Percentiles rank a stretch among this genome's conserved stretches.
Evolutionary conservation across 495 filamentous ascomycete species (phyloP).

Genomic region (Aspergillus ostianus): DNA sequence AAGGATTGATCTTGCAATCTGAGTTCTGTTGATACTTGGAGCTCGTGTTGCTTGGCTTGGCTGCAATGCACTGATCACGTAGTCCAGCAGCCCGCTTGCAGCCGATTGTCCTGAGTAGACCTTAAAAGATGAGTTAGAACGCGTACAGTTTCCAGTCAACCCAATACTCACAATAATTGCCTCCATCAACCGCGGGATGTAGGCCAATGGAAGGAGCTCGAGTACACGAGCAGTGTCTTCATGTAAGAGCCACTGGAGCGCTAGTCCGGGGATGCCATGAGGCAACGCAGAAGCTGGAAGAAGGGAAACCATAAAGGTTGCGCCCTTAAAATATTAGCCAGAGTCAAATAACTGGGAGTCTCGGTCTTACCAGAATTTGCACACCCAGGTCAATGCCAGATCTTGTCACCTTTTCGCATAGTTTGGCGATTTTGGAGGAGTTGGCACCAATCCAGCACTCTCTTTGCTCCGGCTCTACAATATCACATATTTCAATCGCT

Average conservation of each 20-base stretch:
- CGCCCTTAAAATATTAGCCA: conserved; percentile 30
- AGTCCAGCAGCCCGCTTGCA: conserved; percentile 25
- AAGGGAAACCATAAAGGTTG: conserved; percentile 37
- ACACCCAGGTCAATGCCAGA: conserved; percentile 36
- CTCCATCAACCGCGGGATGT: conserved; percentile 25
- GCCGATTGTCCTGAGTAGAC: conserved; percentile 22
- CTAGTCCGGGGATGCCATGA: conserved; percentile 23
- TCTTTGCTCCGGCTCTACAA: conserved; percentile 40
- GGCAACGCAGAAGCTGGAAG: conserved; percentile 24
- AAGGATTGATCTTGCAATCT: conserved; percentile 27
- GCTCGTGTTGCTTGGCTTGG: neutral
- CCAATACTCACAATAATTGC: conserved; percentile 26
- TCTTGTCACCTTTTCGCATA: conserved; percentile 50
- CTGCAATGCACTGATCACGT: conserved; percentile 24
- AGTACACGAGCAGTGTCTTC: conserved; percentile 25
- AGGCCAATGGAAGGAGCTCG: conserved; percentile 20
- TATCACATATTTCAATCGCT: conserved; percentile 46
- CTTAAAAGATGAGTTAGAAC: conserved; percentile 17
- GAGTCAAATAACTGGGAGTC: neutral
- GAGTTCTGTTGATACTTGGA: conserved; percentile 18
- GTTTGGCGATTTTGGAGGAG: conserved; percentile 44
- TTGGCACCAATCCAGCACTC: conserved; percentile 46
- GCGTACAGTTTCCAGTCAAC: too few relatives aligned
- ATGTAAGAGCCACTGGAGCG: conserved; percentile 29
- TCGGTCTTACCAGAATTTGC: conserved; percentile 41